These are phyloP conservation scores for Globisporangium echinulatum DNA, from an alignment of 352 stramenopile genomes.

Conservation along the genomic window DNA sequence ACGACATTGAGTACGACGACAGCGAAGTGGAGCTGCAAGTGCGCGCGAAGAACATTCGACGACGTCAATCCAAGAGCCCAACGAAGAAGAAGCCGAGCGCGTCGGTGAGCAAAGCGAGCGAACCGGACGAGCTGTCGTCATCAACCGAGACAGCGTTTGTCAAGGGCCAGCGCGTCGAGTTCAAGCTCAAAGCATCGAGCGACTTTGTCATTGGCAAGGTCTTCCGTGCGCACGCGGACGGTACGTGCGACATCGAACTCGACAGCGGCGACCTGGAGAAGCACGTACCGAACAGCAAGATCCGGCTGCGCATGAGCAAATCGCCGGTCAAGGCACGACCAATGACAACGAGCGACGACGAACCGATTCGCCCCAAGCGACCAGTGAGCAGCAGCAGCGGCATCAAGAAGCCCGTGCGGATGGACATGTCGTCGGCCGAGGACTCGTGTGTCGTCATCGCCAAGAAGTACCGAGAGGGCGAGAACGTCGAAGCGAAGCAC, in stretches of 20 bases:
- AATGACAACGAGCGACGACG: slow-evolving; percentile 35
- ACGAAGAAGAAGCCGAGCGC: slow-evolving; percentile 5
- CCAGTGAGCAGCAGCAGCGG: slow-evolving; percentile 15
- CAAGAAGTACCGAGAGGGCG: slow-evolving; percentile 12
- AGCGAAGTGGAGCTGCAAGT: slow-evolving; percentile 59
- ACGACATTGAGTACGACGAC: slow-evolving; percentile 53
- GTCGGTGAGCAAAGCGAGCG: slow-evolving; percentile 12
- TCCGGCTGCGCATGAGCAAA: slow-evolving; percentile 20
- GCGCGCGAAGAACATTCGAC: slow-evolving; percentile 36
- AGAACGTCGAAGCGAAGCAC: slow-evolving; percentile 29
- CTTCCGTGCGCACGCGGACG: slow-evolving; percentile 35
- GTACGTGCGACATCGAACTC: slow-evolving; percentile 59
- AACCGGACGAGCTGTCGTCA: slow-evolving; percentile 24
- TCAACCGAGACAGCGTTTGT: slow-evolving; percentile 31
- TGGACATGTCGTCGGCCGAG: slow-evolving; percentile 29
- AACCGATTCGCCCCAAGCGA: slow-evolving; percentile 36
- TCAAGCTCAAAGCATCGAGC: slow-evolving; percentile 34
- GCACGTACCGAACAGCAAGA: slow-evolving; percentile 24
- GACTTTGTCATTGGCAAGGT: slow-evolving; percentile 48
- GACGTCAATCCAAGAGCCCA: slow-evolving; percentile 1
- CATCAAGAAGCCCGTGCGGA: slow-evolving; percentile 17
- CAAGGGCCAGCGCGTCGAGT: slow-evolving; percentile 57
- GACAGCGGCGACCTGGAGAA: slow-evolving; percentile 59
- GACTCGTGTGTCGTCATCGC: slow-evolving; percentile 12
- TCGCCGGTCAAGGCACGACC: slow-evolving; percentile 26